Evolutionary conservation across 139 green algal genomes (phyloP).

Genomic region (Chlamydomonas sphaeroides): DNA sequence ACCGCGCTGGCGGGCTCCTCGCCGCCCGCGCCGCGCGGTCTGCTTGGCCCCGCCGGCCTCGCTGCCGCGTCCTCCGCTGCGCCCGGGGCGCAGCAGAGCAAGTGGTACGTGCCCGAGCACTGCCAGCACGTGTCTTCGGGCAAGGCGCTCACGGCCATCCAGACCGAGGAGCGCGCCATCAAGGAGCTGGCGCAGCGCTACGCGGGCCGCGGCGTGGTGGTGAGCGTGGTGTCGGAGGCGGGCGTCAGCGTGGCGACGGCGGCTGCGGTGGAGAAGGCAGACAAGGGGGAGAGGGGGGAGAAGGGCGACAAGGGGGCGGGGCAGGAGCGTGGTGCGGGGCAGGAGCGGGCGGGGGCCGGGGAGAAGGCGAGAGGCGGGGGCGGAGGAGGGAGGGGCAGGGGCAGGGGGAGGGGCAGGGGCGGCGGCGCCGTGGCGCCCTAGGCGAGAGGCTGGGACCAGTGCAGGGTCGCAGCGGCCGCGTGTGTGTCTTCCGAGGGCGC

Average conservation of each 20-base stretch:
- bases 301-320: too few relatives aligned
- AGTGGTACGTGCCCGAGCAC: constrained; percentile 43
- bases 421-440: too few relatives aligned
- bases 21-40: neutral
- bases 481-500: too few relatives aligned
- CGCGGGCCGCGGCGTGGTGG: neutral
- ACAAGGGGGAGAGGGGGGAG: neutral
- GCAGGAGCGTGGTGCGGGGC: too few relatives aligned
- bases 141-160: constrained; percentile 32
- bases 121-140: neutral
- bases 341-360: neutral
- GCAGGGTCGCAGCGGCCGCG: too few relatives aligned
- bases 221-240: neutral
- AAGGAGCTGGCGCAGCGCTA: constrained; percentile 23
- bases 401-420: too few relatives aligned
- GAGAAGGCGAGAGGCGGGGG: neutral
- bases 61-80: neutral
- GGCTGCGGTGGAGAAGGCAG: neutral
- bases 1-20: neutral
- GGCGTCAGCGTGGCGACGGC: neutral
- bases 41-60: neutral
- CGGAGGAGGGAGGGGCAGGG: neutral
- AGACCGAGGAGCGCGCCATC: constrained; percentile 44
- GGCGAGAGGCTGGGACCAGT: too few relatives aligned
- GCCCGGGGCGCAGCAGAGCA: constrained; percentile 14